A percentile compares a stretch with the other conserved stretches of the same genome.
These are phyloP conservation scores for Senecio squalidus DNA, from an alignment of 140 eudicot species.

Conservation along the genomic window DNA sequence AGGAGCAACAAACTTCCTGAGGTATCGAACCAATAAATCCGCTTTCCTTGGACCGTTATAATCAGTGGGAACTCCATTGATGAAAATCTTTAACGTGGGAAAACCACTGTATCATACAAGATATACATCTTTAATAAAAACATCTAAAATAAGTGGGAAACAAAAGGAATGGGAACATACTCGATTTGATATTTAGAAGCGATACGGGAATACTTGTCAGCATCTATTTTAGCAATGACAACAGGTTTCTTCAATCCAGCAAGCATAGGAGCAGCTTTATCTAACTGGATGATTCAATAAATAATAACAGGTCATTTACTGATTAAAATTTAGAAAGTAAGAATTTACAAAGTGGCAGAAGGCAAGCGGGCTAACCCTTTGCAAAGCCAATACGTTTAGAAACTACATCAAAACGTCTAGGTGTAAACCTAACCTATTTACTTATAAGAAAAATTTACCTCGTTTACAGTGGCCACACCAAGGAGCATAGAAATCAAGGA, in stretches of 20 bases:
- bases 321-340: too few species aligned
- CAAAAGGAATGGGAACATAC: constrained; percentile 44
- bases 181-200: constrained; percentile 74
- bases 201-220: constrained; percentile 75
- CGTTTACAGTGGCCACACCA: constrained; percentile 99
- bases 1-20: constrained; percentile 90
- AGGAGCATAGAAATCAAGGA: constrained; percentile 91
- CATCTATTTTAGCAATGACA: constrained; percentile 82
- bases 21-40: constrained; percentile 59
- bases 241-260: constrained; percentile 73
- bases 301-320: too few species aligned
- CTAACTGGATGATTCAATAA: constrained; percentile 63
- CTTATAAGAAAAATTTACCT: constrained; percentile 51
- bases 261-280: constrained; percentile 89
- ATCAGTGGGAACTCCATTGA: constrained; percentile 87
- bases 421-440: too few species aligned
- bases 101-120: constrained; percentile 68
- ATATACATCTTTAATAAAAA: constrained; percentile 2
- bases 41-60: constrained; percentile 87
- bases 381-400: too few species aligned
- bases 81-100: constrained; percentile 88
- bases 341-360: too few species aligned
- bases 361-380: too few species aligned
- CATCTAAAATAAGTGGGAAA: constrained; percentile 11
- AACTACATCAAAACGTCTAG: too few species aligned